Percentiles rank a stretch among this genome's conserved stretches.
phyloP scores from a whole-genome alignment of 352 stramenopile genomes.

The Plasmopara muralis region DNA sequence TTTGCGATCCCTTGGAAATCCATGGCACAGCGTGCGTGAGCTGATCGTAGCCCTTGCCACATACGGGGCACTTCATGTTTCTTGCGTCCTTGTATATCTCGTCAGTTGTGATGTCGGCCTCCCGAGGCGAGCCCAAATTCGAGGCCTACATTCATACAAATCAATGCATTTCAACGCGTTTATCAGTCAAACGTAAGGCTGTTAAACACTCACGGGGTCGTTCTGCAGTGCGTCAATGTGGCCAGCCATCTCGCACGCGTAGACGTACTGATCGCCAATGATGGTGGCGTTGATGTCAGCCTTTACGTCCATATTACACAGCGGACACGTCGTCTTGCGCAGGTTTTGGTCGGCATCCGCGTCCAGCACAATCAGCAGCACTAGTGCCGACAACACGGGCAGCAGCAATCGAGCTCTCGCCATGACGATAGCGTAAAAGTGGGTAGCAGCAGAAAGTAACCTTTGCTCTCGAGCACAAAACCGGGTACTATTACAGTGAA shows the following conservation, averaged over 20 bases:
- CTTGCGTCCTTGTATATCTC: slow-evolving; percentile 61
- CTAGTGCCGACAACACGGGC: slow-evolving; percentile 18
- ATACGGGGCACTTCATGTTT: slow-evolving; percentile 55
- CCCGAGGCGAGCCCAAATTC: slow-evolving; percentile 37
- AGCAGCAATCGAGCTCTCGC: slow-evolving; percentile 15
- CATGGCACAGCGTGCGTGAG: slow-evolving; percentile 73
- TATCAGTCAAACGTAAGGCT: background rate
- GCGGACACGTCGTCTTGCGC: slow-evolving; percentile 43
- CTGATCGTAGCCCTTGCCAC: slow-evolving; percentile 45
- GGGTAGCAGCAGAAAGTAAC: slow-evolving; percentile 1
- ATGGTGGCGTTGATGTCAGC: slow-evolving; percentile 55
- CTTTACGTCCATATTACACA: slow-evolving; percentile 58
- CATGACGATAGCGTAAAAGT: slow-evolving; percentile 18
- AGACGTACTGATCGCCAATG: slow-evolving; percentile 63
- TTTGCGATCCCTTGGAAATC: slow-evolving; percentile 59
- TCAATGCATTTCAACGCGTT: slow-evolving; percentile 1
- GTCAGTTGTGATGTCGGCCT: slow-evolving; percentile 53
- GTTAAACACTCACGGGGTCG: slow-evolving; percentile 40
- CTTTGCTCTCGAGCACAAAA: slow-evolving; percentile 4
- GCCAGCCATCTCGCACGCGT: slow-evolving; percentile 79
- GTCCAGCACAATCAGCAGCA: slow-evolving; percentile 17
- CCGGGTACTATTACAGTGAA: background rate
- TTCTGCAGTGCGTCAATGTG: slow-evolving; percentile 76
- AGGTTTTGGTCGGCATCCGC: slow-evolving; percentile 43
- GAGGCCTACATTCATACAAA: slow-evolving; percentile 8